Conservation (phyloP, 1,139 yeast genomes). For the Geotrichum klebahnii region DNA sequence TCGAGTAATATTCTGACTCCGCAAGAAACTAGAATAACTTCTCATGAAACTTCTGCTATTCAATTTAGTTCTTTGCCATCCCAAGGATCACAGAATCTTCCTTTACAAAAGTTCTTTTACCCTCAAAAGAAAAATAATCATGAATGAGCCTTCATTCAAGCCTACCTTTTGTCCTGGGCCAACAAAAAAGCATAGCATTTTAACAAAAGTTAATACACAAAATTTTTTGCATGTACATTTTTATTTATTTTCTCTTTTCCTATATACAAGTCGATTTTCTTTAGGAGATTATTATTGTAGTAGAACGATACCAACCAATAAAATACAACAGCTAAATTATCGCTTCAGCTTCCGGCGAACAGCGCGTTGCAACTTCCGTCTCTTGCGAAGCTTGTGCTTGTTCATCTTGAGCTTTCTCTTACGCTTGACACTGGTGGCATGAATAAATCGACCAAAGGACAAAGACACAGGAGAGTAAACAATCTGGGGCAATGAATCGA, state of each 20-base stretch:
- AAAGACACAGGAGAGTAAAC: conserved; percentile 23
- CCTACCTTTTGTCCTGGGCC: not conserved
- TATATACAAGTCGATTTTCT: conserved; percentile 7
- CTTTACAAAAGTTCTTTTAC: conserved; percentile 2
- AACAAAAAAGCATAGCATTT: not conserved
- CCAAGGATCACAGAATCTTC: not conserved
- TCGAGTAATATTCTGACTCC: not conserved
- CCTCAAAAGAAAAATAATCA: not conserved
- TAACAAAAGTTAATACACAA: not conserved
- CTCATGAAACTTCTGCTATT: not conserved
- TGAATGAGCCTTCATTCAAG: no score
- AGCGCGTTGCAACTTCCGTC: conserved; percentile 45
- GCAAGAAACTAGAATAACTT: not conserved
- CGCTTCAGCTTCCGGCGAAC: conserved; percentile 38
- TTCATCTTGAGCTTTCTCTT: conserved; percentile 48
- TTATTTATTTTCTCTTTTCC: conserved; percentile 2
- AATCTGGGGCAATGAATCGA: conserved; percentile 15
- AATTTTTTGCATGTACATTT: not conserved
- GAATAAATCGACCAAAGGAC: conserved; percentile 25
- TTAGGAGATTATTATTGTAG: not conserved
- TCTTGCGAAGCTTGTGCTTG: conserved; percentile 46
- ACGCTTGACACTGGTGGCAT: conserved; percentile 43
- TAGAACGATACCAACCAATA: not conserved
- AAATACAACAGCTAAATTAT: no score
- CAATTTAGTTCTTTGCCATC: not conserved